Percentiles rank a stretch among this genome's conserved stretches.
Evolutionary conservation across 768 basidiomycete species (phyloP).

Genomic region (Sutorius australiensis): DNA sequence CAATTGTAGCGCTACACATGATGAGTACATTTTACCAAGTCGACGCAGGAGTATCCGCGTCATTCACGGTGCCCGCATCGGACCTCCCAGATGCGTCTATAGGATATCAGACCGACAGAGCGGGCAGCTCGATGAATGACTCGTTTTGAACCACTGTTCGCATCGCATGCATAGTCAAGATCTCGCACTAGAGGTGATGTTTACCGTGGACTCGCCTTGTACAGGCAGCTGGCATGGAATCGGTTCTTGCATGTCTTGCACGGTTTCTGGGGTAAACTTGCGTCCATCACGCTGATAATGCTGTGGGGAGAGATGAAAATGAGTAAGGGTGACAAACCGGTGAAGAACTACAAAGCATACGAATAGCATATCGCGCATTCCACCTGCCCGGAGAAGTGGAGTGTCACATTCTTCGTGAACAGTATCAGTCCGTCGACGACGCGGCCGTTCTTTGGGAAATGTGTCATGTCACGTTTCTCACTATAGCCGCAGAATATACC

Average conservation of each 20-base stretch:
- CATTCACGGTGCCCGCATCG: background rate
- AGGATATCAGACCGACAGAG: constrained; percentile 84
- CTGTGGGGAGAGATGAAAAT: constrained; percentile 36
- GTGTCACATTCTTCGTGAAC: constrained; percentile 91
- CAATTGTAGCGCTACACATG: background rate
- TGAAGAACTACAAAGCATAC: constrained; percentile 38
- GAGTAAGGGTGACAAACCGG: background rate
- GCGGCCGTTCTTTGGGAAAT: constrained; percentile 66
- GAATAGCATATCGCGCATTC: constrained; percentile 98
- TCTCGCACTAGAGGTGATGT: background rate
- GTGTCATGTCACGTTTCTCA: background rate
- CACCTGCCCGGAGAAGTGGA: constrained; percentile 93
- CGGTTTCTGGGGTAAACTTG: constrained; percentile 80
- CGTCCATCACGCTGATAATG: constrained; percentile 88
- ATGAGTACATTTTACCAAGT: background rate
- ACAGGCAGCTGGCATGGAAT: constrained; percentile 90
- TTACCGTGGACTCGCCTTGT: constrained; percentile 54
- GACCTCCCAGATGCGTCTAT: constrained; percentile 20
- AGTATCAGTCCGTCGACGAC: constrained; percentile 83
- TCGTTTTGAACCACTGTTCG: constrained; percentile 80
- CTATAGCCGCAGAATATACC: constrained; percentile 43
- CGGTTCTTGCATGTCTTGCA: constrained; percentile 94
- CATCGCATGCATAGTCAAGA: background rate
- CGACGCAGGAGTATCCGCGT: background rate
- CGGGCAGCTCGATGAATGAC: constrained; percentile 88